These are phyloP conservation scores for Zea luxurians DNA, from an alignment of 176 grass and related monocot genomes.

Conservation along the genomic window DNA sequence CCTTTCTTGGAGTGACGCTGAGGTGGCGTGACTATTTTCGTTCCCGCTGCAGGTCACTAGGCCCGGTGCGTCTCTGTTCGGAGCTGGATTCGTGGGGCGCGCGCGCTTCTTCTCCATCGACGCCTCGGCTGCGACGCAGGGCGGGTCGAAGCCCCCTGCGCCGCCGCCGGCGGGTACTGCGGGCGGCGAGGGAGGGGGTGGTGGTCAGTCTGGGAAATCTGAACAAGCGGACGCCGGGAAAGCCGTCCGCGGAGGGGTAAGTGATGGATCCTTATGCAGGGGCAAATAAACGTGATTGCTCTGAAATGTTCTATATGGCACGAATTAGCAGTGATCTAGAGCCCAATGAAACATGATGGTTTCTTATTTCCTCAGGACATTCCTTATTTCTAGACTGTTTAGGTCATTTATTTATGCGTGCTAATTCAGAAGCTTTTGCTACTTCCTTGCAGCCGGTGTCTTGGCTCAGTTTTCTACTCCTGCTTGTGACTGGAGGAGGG, in stretches of 20 bases:
- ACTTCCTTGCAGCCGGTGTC: conserved; percentile 64
- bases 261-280: neutral
- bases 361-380: too few relatives aligned
- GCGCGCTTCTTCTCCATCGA: conserved; percentile 34
- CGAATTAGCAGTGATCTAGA: neutral
- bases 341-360: neutral
- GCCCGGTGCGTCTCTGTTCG: neutral
- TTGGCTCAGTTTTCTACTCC: conserved; percentile 82
- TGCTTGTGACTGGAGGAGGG: conserved; percentile 76
- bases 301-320: neutral
- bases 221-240: conserved; percentile 42
- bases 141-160: neutral
- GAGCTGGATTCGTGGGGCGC: conserved; percentile 1
- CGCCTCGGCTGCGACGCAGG: conserved; percentile 15
- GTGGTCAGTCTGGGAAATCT: conserved; percentile 36
- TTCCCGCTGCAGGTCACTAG: too few relatives aligned
- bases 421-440: neutral
- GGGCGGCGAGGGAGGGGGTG: neutral
- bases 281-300: neutral
- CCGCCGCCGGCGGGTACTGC: neutral
- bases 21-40: neutral
- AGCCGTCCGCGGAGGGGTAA: conserved; percentile 68
- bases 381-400: neutral
- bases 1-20: too few relatives aligned
- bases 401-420: neutral